Base-by-base conservation (phyloP, 2,329 filamentous ascomycete species). In the Calonectria leucothoes region DNA sequence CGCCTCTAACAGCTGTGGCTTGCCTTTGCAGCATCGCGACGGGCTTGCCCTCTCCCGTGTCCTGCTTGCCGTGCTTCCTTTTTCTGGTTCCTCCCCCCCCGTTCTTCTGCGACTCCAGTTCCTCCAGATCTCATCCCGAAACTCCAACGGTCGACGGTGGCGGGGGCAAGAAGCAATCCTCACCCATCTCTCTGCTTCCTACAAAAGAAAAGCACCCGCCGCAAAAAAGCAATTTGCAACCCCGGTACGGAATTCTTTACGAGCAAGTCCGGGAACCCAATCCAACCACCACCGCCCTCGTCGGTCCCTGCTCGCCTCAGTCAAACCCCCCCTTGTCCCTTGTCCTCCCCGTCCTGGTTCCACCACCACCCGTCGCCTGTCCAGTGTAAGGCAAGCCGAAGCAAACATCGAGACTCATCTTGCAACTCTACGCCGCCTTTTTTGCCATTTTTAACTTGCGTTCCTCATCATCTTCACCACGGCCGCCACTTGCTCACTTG, bases 321-420 rank as follows among this genome's bases (percentile, higher is more conserved):
- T 57, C 52, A 64, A 31, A 55, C 51, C 23, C 61, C 66, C 66
- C 66, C 55, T 59, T 45, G 48, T 74, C 77, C 73, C 75, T 79
- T 77, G 76, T 80, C 74, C 77, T 74, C 74, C 75, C 61, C 74
- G 51, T 71, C 64, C 33, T 69, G 72, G 78, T 80, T 80, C 72
- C 78, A 80, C 78, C 74, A 69, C 70, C 65, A 80, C 73, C 77
- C 76, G 76, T 74, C 77, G 76, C 78, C 78, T 79, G 73, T 73
- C 76, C 72, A 77, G 77, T 80, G 78, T 76, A 80, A 80, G 78
- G 75, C 77, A 66, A 77, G 77, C 76, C 78, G 71, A 79, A 78
- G 78, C 78, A 80, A 80, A 80, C 78, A 80, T 76, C 72, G 45
- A 74, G 69, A 66, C 48, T 72, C 73, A 74, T 77, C 72, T 68